phyloP scores from a whole-genome alignment of 768 basidiomycete species.

The Lentinula aciculospora region DNA sequence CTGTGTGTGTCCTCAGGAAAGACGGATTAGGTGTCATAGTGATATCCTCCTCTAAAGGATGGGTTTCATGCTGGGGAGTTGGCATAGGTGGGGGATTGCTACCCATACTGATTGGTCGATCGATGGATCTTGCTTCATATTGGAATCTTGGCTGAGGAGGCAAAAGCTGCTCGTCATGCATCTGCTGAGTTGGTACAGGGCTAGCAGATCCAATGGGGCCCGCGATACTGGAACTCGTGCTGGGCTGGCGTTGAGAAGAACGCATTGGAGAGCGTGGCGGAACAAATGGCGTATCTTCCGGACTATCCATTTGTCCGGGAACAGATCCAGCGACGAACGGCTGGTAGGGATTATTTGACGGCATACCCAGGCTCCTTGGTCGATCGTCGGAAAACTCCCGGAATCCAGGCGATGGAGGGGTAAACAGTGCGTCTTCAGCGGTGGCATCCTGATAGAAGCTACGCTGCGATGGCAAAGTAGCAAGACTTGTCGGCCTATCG shows the following conservation, averaged over 20 bases:
- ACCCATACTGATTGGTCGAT: conserved; percentile 11
- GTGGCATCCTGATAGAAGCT: conserved; percentile 12
- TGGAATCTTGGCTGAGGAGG: conserved; percentile 6
- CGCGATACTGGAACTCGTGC: neutral
- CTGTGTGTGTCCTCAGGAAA: conserved; percentile 5
- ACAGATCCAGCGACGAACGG: neutral
- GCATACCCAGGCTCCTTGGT: conserved; percentile 22
- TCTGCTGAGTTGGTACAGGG: neutral
- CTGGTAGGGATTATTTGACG: conserved; percentile 4
- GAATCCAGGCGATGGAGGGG: conserved; percentile 7
- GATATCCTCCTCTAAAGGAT: conserved; percentile 9
- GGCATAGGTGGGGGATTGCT: conserved; percentile 1
- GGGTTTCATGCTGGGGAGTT: neutral
- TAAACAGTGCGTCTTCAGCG: conserved; percentile 20
- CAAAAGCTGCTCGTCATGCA: neutral
- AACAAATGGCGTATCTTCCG: conserved; percentile 3
- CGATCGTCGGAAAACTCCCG: conserved; percentile 18
- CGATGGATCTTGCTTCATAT: neutral
- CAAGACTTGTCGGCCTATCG: conserved; percentile 32
- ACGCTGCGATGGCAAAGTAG: conserved; percentile 12
- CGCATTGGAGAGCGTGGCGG: conserved; percentile 2
- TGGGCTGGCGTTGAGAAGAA: neutral
- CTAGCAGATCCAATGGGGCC: neutral
- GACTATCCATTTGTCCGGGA: neutral
- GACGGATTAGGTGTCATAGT: conserved; percentile 9